Percentiles rank a stretch among this genome's conserved stretches.
phyloP scores from a whole-genome alignment of 2,329 filamentous ascomycete genomes.

The Pleoardoris graminearum region DNA sequence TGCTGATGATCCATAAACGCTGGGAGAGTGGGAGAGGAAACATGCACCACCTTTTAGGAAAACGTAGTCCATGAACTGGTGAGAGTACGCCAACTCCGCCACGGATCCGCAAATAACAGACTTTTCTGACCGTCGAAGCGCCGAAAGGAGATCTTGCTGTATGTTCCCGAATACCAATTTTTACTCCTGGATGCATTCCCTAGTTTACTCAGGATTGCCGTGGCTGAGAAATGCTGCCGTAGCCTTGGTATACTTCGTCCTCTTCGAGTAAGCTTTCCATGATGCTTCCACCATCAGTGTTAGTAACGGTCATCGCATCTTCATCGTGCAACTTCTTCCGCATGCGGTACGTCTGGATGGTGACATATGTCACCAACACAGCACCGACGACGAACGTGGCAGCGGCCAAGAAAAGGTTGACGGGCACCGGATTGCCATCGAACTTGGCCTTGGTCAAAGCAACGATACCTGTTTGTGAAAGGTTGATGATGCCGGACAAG shows the following conservation, averaged over 20 bases:
- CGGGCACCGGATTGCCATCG: constrained; percentile 70
- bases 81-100: not conserved
- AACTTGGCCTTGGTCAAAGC: constrained; percentile 74
- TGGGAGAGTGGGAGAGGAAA: not conserved
- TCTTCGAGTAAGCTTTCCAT: constrained; percentile 43
- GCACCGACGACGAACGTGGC: constrained; percentile 66
- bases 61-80: not conserved
- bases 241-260: constrained; percentile 32
- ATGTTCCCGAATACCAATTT: not conserved
- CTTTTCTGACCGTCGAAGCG: not conserved
- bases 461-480: constrained; percentile 78
- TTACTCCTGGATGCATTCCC: not conserved
- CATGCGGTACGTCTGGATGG: constrained; percentile 36
- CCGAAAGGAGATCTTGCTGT: not conserved
- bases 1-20: no score
- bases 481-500: constrained; percentile 78
- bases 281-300: constrained; percentile 70
- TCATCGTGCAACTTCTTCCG: constrained; percentile 39
- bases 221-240: constrained; percentile 27
- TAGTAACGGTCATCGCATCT: constrained; percentile 62
- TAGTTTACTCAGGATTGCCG: constrained; percentile 20
- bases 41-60: not conserved
- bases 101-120: not conserved
- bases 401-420: constrained; percentile 69
- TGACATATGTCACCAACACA: constrained; percentile 57